Conservation (phyloP, 1,284 basidiomycete genomes). For the Leccinum angustisporum region DNA sequence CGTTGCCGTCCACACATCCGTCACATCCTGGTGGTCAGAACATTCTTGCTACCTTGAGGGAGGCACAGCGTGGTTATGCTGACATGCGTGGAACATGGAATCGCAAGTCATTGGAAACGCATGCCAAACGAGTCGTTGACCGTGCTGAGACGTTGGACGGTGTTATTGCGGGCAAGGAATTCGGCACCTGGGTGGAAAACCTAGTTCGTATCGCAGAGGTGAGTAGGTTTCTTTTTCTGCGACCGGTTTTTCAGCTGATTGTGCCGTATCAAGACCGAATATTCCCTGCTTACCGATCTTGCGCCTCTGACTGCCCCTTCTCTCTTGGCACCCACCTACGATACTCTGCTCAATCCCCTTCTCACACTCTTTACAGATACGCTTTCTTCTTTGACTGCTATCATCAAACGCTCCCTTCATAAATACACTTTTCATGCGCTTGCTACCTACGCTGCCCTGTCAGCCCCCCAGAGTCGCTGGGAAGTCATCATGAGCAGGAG, state of each 20-base stretch:
- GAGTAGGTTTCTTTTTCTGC: slow-evolving; percentile 18
- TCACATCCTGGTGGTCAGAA: slow-evolving; percentile 69
- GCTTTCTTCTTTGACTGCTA: slow-evolving; percentile 58
- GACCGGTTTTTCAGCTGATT: neutral
- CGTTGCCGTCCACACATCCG: slow-evolving; percentile 72
- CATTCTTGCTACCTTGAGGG: slow-evolving; percentile 64
- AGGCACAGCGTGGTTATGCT: slow-evolving; percentile 77
- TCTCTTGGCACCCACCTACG: slow-evolving; percentile 54
- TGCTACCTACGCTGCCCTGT: slow-evolving; percentile 58
- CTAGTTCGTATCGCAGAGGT: slow-evolving; percentile 65
- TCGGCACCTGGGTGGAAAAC: slow-evolving; percentile 65
- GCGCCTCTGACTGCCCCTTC: slow-evolving; percentile 53
- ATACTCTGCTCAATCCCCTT: slow-evolving; percentile 61
- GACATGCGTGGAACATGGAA: slow-evolving; percentile 81
- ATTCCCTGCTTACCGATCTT: slow-evolving; percentile 59
- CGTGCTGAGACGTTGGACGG: slow-evolving; percentile 64
- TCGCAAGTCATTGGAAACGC: slow-evolving; percentile 67
- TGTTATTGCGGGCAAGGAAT: slow-evolving; percentile 62
- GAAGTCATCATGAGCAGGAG: slow-evolving; percentile 56
- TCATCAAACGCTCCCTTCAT: slow-evolving; percentile 81
- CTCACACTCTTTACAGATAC: slow-evolving; percentile 61
- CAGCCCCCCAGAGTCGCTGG: slow-evolving; percentile 58
- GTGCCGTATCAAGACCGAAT: slow-evolving; percentile 44
- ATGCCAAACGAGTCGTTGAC: slow-evolving; percentile 66
- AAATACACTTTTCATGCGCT: slow-evolving; percentile 83